A percentile compares a stretch with the other conserved stretches of the same genome.
These are phyloP conservation scores for Penicillium paneum DNA, from an alignment of 2,329 filamentous ascomycete species.

Conservation along the genomic window DNA sequence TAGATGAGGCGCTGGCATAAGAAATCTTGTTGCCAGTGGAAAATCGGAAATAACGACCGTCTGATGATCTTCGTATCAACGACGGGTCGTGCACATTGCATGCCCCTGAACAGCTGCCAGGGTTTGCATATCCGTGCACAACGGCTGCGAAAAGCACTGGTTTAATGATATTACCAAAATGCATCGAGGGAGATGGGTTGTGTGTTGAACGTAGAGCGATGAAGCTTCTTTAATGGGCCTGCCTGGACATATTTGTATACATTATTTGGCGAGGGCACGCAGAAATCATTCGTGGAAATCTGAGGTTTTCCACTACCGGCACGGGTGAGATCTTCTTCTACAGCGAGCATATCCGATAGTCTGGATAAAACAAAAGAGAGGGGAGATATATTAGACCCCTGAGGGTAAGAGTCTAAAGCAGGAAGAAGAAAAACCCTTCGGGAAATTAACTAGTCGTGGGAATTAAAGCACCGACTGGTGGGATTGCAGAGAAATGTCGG, in stretches of 20 bases:
- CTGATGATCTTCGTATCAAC: conserved; percentile 46
- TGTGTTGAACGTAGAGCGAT: not conserved
- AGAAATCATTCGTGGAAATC: conserved; percentile 17
- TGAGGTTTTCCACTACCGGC: not conserved
- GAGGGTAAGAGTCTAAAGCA: not conserved
- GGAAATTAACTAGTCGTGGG: not conserved
- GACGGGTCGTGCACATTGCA: conserved; percentile 48
- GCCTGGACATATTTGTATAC: not conserved
- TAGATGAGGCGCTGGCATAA: conserved; percentile 47
- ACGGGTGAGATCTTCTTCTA: not conserved
- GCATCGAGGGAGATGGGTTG: not conserved
- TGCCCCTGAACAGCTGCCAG: conserved; percentile 30
- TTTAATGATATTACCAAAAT: not conserved
- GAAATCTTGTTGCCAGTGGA: conserved; percentile 52
- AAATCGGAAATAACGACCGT: conserved; percentile 54
- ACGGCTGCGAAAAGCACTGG: conserved; percentile 13
- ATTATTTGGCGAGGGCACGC: not conserved
- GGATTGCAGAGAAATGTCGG: not conserved
- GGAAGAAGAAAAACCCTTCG: not conserved
- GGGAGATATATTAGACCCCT: not conserved
- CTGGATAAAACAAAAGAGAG: not conserved
- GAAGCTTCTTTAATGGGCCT: not conserved
- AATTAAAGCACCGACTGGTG: conserved; percentile 9
- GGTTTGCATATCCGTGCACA: conserved; percentile 30
- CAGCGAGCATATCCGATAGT: not conserved